phyloP scores from a whole-genome alignment of 345 rosid genomes.

The Eucalyptus sp. region DNA sequence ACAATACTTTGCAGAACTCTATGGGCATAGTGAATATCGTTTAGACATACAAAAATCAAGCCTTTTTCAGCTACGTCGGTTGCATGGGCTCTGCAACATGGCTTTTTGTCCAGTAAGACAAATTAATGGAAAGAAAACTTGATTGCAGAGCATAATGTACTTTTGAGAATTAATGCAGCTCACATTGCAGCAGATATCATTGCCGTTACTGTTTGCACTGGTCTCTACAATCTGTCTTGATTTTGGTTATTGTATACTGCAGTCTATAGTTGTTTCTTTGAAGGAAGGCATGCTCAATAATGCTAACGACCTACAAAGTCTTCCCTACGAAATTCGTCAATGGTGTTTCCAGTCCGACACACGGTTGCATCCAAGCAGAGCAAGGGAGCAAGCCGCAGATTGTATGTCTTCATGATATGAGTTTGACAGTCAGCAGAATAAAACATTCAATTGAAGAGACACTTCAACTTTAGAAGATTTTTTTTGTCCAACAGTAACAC shows the following conservation, averaged over 20 bases:
- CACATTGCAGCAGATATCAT: background rate
- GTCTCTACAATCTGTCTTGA: background rate
- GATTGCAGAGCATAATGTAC: background rate
- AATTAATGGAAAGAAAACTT: background rate
- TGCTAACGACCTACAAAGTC: conserved; percentile 60
- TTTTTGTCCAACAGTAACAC: background rate
- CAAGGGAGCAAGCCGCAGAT: conserved; percentile 9
- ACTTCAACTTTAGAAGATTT: background rate
- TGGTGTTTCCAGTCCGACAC: conserved; percentile 79
- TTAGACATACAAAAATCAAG: background rate
- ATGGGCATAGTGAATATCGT: background rate
- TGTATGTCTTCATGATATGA: background rate
- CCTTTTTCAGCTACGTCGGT: background rate
- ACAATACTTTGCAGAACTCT: background rate
- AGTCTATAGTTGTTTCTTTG: conserved; percentile 84
- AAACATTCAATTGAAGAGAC: background rate
- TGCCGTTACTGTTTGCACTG: background rate
- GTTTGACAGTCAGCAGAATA: background rate
- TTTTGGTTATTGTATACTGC: background rate
- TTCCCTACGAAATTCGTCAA: conserved; percentile 86
- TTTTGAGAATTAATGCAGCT: background rate
- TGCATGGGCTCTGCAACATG: background rate
- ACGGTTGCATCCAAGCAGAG: conserved; percentile 52
- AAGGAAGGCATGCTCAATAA: conserved; percentile 96
- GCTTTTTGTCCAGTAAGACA: background rate